Evolutionary conservation across 192 early-diverging fungal species (phyloP).

Genomic region (Coemansia sp.): DNA sequence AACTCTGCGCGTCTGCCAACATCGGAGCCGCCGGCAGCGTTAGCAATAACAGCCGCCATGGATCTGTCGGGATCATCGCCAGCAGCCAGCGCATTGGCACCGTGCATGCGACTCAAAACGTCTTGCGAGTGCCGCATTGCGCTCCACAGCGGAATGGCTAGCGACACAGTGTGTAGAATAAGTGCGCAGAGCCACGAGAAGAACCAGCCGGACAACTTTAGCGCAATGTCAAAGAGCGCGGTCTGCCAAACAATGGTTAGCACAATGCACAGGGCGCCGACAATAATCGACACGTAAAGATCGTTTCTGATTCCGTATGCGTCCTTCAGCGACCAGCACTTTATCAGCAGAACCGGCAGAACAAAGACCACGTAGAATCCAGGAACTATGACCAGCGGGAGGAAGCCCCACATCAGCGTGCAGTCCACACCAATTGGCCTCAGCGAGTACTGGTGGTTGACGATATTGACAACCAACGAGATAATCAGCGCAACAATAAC

Average conservation of each 20-base stretch:
- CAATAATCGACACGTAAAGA: constrained; percentile 22
- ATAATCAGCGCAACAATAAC: constrained; percentile 16
- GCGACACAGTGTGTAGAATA: constrained; percentile 25
- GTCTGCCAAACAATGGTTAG: constrained; percentile 38
- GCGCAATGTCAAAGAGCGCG: constrained; percentile 13
- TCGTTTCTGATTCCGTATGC: constrained; percentile 52
- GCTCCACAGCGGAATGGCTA: constrained; percentile 28
- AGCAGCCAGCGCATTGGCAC: constrained; percentile 28
- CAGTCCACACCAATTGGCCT: constrained; percentile 31
- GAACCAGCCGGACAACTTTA: constrained; percentile 46
- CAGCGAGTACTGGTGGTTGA: constrained; percentile 38
- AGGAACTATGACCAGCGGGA: constrained; percentile 16
- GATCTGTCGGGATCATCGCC: neutral
- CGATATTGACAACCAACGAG: constrained; percentile 42
- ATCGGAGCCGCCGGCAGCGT: constrained; percentile 25
- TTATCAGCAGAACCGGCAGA: constrained; percentile 27
- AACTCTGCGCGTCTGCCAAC: constrained; percentile 38
- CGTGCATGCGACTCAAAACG: constrained; percentile 39
- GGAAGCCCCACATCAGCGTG: constrained; percentile 35
- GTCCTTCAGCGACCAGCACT: constrained; percentile 40
- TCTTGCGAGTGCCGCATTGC: constrained; percentile 43
- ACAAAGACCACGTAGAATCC: constrained; percentile 22
- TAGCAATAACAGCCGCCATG: constrained; percentile 33
- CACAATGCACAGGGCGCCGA: constrained; percentile 22
- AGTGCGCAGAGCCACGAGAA: constrained; percentile 35